These are phyloP conservation scores for Solanum hybrid DNA, from an alignment of 305 asterid species.

Conservation along the genomic window DNA sequence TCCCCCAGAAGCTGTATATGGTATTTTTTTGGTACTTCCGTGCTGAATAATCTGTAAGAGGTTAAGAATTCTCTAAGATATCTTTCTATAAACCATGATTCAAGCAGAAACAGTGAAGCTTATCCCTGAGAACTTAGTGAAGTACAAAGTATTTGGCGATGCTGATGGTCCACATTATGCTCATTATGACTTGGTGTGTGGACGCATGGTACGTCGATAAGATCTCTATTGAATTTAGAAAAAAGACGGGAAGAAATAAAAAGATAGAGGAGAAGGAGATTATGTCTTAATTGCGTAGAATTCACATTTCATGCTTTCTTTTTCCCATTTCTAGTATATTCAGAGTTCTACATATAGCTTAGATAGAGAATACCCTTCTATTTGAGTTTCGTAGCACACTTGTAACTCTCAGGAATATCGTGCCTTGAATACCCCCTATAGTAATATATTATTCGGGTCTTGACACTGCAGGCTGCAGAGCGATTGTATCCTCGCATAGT, in stretches of 20 bases:
- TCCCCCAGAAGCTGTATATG: slow-evolving; percentile 24
- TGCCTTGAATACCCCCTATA: neutral
- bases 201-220: slow-evolving; percentile 12
- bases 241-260: neutral
- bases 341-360: neutral
- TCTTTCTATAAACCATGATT: neutral
- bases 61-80: neutral
- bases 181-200: slow-evolving; percentile 25
- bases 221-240: neutral
- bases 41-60: neutral
- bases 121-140: slow-evolving; percentile 16
- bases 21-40: slow-evolving; percentile 12
- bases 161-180: slow-evolving; percentile 24
- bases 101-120: slow-evolving; percentile 20
- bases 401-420: neutral
- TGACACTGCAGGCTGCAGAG: slow-evolving; percentile 53
- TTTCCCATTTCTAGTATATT: neutral
- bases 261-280: neutral
- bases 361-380: neutral
- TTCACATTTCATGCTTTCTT: neutral
- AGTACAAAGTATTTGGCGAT: slow-evolving; percentile 21
- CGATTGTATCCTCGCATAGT: slow-evolving; percentile 63
- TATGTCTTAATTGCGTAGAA: neutral
- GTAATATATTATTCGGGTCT: neutral
- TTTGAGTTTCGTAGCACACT: neutral